Evolutionary conservation across 2,329 filamentous ascomycete genomes (phyloP).

Genomic region (Magnaporthales sp.): DNA sequence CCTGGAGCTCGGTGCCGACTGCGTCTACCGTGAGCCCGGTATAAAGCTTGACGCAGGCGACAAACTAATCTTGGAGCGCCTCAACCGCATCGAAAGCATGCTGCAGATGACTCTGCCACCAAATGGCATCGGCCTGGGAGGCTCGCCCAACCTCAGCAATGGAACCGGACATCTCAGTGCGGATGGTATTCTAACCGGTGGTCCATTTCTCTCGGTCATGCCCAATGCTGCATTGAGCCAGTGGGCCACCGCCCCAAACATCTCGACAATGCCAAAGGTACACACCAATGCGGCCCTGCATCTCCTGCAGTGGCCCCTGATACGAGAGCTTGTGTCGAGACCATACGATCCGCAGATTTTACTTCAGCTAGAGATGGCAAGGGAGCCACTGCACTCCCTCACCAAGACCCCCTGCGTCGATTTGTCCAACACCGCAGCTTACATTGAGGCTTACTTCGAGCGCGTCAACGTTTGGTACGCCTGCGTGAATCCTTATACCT

Average conservation of each 20-base stretch:
- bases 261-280: constrained; percentile 78
- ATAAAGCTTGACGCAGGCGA: constrained; percentile 83
- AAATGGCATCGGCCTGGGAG: constrained; percentile 41
- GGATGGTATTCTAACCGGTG: constrained; percentile 43
- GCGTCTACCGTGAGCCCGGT: constrained; percentile 75
- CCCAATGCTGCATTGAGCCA: constrained; percentile 61
- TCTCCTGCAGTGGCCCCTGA: constrained; percentile 71
- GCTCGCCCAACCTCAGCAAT: constrained; percentile 57
- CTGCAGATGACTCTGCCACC: constrained; percentile 60
- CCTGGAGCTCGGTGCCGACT: constrained; percentile 72
- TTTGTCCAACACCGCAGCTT: constrained; percentile 63
- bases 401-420: constrained; percentile 60
- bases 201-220: constrained; percentile 43
- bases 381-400: constrained; percentile 62
- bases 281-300: constrained; percentile 76
- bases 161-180: constrained; percentile 47
- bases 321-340: constrained; percentile 66
- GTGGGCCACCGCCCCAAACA: constrained; percentile 50
- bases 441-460: constrained; percentile 73
- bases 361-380: constrained; percentile 70
- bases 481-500: constrained; percentile 75
- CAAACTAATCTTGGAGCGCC: constrained; percentile 73
- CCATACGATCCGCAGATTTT: constrained; percentile 77
- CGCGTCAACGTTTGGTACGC: constrained; percentile 81
- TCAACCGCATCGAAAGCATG: constrained; percentile 68